Evolutionary conservation across 2,329 filamentous ascomycete species (phyloP).

Genomic region (Leptographium lundbergii): DNA sequence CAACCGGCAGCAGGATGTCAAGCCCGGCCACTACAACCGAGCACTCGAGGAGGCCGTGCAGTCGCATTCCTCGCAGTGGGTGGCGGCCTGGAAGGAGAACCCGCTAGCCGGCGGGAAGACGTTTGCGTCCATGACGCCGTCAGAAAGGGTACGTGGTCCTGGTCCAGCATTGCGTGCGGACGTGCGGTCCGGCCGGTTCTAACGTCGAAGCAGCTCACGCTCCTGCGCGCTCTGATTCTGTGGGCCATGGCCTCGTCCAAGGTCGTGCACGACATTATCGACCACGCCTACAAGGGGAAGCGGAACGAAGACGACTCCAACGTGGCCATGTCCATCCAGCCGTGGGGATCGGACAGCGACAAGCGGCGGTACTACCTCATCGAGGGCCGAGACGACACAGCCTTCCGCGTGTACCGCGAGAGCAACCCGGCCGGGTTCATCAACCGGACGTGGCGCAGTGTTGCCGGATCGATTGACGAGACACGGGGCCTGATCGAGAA

Average conservation of each 20-base stretch:
- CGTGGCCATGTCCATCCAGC: conserved; percentile 70
- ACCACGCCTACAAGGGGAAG: conserved; percentile 76
- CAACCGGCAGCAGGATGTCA: conserved; percentile 97
- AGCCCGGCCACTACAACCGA: conserved; percentile 83
- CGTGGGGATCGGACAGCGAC: conserved; percentile 66
- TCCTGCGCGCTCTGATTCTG: conserved; percentile 70
- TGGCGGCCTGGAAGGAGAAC: conserved; percentile 70
- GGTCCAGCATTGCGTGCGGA: too few relatives aligned
- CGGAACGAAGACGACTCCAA: conserved; percentile 71
- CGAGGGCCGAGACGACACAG: conserved; percentile 86
- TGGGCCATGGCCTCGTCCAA: conserved; percentile 90
- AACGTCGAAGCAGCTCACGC: conserved; percentile 49
- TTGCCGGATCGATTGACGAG: conserved; percentile 84
- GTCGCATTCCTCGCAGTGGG: conserved; percentile 80
- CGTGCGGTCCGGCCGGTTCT: not conserved
- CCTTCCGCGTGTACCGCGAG: conserved; percentile 88
- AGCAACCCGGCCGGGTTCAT: conserved; percentile 63
- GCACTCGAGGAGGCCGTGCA: conserved; percentile 88
- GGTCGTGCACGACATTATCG: conserved; percentile 65
- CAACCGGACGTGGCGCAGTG: conserved; percentile 77
- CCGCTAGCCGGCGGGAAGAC: conserved; percentile 68
- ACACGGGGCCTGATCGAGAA: conserved; percentile 63
- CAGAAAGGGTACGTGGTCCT: conserved; percentile 54
- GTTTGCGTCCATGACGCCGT: conserved; percentile 72
- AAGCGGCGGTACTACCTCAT: conserved; percentile 89